Conservation (phyloP, 2,329 filamentous ascomycete species). For the Akanthomyces muscarius region DNA sequence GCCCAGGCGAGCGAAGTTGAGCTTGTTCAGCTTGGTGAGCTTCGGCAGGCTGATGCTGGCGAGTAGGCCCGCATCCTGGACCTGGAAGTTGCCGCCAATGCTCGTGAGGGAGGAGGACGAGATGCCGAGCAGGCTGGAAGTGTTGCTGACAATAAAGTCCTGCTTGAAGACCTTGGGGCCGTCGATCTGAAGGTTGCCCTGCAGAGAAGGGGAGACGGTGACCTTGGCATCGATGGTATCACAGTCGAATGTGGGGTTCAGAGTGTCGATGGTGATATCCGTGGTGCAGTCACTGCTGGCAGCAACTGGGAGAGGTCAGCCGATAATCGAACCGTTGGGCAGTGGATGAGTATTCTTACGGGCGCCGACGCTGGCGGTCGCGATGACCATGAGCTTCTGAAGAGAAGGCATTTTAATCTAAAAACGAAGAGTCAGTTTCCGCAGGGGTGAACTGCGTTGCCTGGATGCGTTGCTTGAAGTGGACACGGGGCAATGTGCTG, state of each 20-base stretch:
- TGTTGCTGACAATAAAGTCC: slow-evolving; percentile 59
- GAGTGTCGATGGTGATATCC: slow-evolving; percentile 63
- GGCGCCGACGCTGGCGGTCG: slow-evolving; percentile 7
- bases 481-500: neutral
- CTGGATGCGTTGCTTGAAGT: slow-evolving; percentile 7
- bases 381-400: slow-evolving; percentile 24
- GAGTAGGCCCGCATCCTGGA: slow-evolving; percentile 66
- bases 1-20: slow-evolving; percentile 71
- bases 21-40: slow-evolving; percentile 61
- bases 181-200: slow-evolving; percentile 57
- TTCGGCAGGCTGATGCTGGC: slow-evolving; percentile 61
- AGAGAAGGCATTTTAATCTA: slow-evolving; percentile 27
- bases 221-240: slow-evolving; percentile 63
- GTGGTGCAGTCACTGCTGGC: slow-evolving; percentile 34
- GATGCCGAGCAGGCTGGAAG: slow-evolving; percentile 56
- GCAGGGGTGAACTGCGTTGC: neutral
- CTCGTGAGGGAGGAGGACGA: slow-evolving; percentile 55
- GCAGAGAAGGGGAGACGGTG: slow-evolving; percentile 54
- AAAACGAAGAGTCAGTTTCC: neutral
- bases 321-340: neutral
- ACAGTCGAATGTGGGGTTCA: slow-evolving; percentile 56
- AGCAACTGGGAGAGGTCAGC: slow-evolving; percentile 22
- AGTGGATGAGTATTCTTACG: neutral
- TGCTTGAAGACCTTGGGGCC: slow-evolving; percentile 55
- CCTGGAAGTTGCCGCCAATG: slow-evolving; percentile 66